Percentiles rank a stretch among this genome's conserved stretches.
These are phyloP conservation scores for Zopfia rhizophila DNA, from an alignment of 2,329 filamentous ascomycete species.

Conservation along the genomic window DNA sequence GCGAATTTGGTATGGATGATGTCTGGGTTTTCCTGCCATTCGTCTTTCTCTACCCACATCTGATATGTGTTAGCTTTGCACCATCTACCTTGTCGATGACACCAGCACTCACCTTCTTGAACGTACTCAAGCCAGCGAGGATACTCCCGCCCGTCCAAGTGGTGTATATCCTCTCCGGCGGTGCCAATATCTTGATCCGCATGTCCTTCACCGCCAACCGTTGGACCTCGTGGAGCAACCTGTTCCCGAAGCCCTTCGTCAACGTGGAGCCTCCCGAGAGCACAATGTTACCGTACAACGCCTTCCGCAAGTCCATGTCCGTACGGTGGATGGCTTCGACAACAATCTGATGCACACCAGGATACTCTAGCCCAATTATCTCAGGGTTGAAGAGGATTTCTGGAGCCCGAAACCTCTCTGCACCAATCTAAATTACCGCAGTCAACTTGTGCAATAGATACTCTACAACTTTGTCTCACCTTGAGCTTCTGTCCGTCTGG, in stretches of 20 bases:
- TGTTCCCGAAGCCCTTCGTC: conserved; percentile 96
- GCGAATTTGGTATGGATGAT: conserved; percentile 99
- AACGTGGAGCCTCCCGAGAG: conserved; percentile 95
- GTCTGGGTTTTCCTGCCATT: conserved; percentile 99
- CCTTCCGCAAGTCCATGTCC: conserved; percentile 93
- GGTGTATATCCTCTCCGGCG: conserved; percentile 96
- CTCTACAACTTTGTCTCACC: conserved; percentile 59
- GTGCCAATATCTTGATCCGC: conserved; percentile 99
- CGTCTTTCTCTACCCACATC: conserved; percentile 99
- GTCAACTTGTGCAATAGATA: conserved; percentile 31
- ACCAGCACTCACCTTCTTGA: conserved; percentile 81
- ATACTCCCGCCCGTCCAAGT: conserved; percentile 99
- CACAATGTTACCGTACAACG: conserved; percentile 95
- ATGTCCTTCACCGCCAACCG: conserved; percentile 96
- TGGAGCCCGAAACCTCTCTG: conserved; percentile 93
- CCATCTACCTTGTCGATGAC: conserved; percentile 17
- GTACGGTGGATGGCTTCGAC: conserved; percentile 95
- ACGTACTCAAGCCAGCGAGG: conserved; percentile 94
- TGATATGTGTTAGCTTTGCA: conserved; percentile 56
- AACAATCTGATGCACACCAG: conserved; percentile 96
- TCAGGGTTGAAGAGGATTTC: conserved; percentile 99
- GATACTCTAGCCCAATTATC: conserved; percentile 95
- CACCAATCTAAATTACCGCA: conserved; percentile 73
- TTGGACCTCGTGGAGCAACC: conserved; percentile 91
- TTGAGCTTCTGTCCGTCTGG: conserved; percentile 95